Base-by-base conservation (phyloP, 2,329 filamentous ascomycete species). In the Fusarium sp. region DNA sequence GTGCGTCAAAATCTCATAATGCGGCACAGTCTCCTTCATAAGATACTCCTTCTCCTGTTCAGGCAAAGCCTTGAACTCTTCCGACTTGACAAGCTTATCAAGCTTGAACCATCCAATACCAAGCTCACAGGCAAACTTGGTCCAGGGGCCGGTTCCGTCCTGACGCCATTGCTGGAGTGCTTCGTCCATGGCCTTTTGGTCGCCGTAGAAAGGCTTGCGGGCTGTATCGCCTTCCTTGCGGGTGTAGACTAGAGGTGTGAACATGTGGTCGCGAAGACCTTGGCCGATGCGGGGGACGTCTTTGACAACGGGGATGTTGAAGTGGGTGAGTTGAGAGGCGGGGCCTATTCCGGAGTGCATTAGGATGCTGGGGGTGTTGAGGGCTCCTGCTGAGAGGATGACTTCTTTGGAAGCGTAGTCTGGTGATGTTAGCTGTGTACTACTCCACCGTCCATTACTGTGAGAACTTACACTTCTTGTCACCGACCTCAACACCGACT, bases 1-100 rank as follows among this genome's bases (percentile, higher is more conserved):
- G 61, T 86, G 83, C 3, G 81, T 83, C 11, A 84, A 59, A 18
- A 90, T 75, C 70, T 91, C 89, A 68, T 83, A 89, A 50, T 86
- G 83, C 1, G 89, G 89, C 4, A 90, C 81, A 1, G 85, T 88
- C 16, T 83, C 79, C 22, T 80, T 80, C 45, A 74, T 75, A 2
- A 91, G 75, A 64, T 82, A 85, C 0, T 78, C 75, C 70, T 86
- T 82, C 12, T 83, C 79, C 1, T 79, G 59, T 1, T 68, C 57
- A 0, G 86, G 83, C 0, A 91, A 79, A 2, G 77, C 82, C 43
- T 83, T 76, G 73, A 88, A 89, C 71, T 90, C 86, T 0, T 80
- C 68, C 0, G 80, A 82, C 1, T 76, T 58, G 2, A 78, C 72
- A 4, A 88, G 72, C 2, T 71, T 69, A 8, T 83, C 79, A 0